Conservation (phyloP, 1,284 basidiomycete species). For the Fomes fomentarius region DNA sequence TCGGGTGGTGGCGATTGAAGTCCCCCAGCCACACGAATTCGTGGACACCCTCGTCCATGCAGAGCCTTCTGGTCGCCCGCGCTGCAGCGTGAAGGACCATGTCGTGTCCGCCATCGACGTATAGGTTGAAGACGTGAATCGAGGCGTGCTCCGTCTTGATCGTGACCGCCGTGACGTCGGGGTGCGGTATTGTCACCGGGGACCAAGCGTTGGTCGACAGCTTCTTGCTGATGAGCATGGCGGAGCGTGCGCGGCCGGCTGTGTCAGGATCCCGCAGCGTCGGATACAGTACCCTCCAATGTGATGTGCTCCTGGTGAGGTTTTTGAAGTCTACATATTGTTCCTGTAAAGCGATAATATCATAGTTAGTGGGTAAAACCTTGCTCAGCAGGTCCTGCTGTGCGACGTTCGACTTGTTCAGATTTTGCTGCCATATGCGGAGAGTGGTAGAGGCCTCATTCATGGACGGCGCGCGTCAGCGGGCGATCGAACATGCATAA, state of each 20-base stretch:
- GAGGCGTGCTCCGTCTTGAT: slow-evolving; percentile 10
- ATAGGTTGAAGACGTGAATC: slow-evolving; percentile 39
- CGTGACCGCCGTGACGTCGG: slow-evolving; percentile 35
- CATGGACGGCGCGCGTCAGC: background rate
- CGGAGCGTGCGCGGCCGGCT: slow-evolving; percentile 21
- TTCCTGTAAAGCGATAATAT: slow-evolving; percentile 39
- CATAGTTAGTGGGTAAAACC: slow-evolving; percentile 22
- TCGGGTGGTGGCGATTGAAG: slow-evolving; percentile 53
- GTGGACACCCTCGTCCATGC: background rate
- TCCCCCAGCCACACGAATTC: slow-evolving; percentile 46
- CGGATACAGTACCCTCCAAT: slow-evolving; percentile 36
- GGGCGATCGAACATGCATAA: background rate
- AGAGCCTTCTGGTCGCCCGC: background rate
- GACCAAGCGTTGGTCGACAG: slow-evolving; percentile 32
- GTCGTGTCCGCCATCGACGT: slow-evolving; percentile 36
- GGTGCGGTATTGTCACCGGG: slow-evolving; percentile 21
- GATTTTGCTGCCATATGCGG: slow-evolving; percentile 33
- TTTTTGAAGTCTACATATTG: slow-evolving; percentile 31
- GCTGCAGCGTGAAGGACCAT: slow-evolving; percentile 21
- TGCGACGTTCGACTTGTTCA: slow-evolving; percentile 32
- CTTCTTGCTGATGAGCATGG: slow-evolving; percentile 33
- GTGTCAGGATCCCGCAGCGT: slow-evolving; percentile 11
- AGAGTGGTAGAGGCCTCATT: background rate
- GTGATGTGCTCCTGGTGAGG: slow-evolving; percentile 15
- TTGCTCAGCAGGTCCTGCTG: slow-evolving; percentile 28